Evolutionary conservation across 192 early-diverging fungal genomes (phyloP).

Genomic region (Gaertneriomyces sp.): DNA sequence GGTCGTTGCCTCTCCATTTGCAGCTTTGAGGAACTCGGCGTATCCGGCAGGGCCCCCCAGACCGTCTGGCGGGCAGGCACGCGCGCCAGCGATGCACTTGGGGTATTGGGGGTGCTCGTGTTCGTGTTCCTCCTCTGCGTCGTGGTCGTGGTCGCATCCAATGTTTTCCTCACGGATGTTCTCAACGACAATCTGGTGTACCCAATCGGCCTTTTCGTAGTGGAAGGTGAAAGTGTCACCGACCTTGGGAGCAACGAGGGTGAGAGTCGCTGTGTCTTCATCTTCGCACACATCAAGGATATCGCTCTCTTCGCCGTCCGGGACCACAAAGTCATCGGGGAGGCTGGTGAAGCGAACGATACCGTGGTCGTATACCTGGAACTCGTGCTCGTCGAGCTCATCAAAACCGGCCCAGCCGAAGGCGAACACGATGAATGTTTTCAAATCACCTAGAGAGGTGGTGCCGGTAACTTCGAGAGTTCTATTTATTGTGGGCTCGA

Average conservation of each 20-base stretch:
- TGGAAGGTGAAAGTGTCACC: constrained; percentile 24
- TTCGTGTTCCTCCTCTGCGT: constrained; percentile 5
- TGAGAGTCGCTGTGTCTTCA: constrained; percentile 12
- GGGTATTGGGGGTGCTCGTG: constrained; percentile 17
- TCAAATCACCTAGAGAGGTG: constrained; percentile 19
- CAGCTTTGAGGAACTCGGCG: constrained; percentile 14
- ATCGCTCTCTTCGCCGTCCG: constrained; percentile 20
- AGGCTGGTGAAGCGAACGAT: constrained; percentile 27
- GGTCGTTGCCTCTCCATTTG: not conserved
- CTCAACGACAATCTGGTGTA: constrained; percentile 24
- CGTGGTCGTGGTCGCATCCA: constrained; percentile 15
- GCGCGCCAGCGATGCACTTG: constrained; percentile 20
- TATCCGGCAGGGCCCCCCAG: constrained; percentile 25
- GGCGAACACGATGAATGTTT: constrained; percentile 22
- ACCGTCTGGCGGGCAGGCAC: constrained; percentile 24
- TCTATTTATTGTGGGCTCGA: constrained; percentile 7
- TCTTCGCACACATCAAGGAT: constrained; percentile 23
- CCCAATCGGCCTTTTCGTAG: constrained; percentile 28
- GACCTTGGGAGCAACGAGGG: constrained; percentile 5
- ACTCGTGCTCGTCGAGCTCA: constrained; percentile 10
- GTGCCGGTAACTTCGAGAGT: constrained; percentile 15
- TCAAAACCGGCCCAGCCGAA: constrained; percentile 23
- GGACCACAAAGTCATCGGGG: constrained; percentile 21
- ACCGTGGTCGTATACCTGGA: constrained; percentile 24
- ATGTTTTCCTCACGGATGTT: constrained; percentile 6